Evolutionary conservation across 2,329 filamentous ascomycete species (phyloP).

Genomic region (Malbranchea zuffiana): DNA sequence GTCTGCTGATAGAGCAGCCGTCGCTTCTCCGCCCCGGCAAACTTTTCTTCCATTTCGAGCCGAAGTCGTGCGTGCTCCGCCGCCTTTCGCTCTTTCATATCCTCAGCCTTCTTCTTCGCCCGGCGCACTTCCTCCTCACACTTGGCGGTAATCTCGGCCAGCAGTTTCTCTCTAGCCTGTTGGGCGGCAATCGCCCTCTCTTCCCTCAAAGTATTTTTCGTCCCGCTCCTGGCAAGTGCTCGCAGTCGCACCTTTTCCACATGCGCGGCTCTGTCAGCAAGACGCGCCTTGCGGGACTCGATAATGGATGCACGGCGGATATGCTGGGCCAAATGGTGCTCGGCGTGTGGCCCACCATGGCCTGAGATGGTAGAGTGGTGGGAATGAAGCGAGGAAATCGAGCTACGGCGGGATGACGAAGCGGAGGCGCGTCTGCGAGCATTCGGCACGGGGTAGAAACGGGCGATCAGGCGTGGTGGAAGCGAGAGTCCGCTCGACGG

Average conservation of each 20-base stretch:
- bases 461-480: slow-evolving; percentile 52
- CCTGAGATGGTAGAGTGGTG: slow-evolving; percentile 45
- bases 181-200: slow-evolving; percentile 53
- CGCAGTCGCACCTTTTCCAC: slow-evolving; percentile 55
- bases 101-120: slow-evolving; percentile 56
- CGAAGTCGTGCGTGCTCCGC: slow-evolving; percentile 50
- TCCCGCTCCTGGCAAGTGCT: slow-evolving; percentile 50
- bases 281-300: slow-evolving; percentile 51
- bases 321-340: slow-evolving; percentile 54
- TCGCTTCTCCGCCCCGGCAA: slow-evolving; percentile 52
- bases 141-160: slow-evolving; percentile 54
- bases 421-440: slow-evolving; percentile 49
- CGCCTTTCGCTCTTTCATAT: slow-evolving; percentile 53
- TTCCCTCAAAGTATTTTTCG: slow-evolving; percentile 47
- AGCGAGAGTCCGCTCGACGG: slow-evolving; percentile 36
- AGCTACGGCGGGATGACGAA: slow-evolving; percentile 51
- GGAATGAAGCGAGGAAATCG: slow-evolving; percentile 52
- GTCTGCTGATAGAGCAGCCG: slow-evolving; percentile 39
- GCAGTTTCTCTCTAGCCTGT: slow-evolving; percentile 50
- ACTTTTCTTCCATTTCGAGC: slow-evolving; percentile 53
- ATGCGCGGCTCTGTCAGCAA: slow-evolving; percentile 54
- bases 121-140: slow-evolving; percentile 56
- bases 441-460: slow-evolving; percentile 46
- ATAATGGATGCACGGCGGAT: slow-evolving; percentile 55
- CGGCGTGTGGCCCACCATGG: slow-evolving; percentile 43